Conservation (phyloP, 179 eudicot species). For the Silene coronaria region DNA sequence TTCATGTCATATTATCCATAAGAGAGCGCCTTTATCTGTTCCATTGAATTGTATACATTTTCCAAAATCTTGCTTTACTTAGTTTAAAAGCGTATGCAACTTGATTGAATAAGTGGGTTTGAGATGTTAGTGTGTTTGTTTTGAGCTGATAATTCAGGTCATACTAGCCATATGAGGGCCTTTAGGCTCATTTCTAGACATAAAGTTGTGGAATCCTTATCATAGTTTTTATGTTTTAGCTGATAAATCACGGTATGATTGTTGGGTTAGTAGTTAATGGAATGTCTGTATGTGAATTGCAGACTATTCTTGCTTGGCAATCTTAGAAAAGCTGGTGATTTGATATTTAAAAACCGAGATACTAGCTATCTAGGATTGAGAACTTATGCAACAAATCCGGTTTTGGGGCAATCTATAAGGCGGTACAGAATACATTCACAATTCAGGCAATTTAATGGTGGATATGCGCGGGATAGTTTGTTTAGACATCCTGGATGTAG, state of each 20-base stretch:
- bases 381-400: conserved; percentile 18
- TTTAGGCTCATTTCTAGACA: background rate
- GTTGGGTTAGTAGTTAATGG: conserved; percentile 8
- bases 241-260: background rate
- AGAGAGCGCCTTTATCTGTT: background rate
- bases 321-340: conserved; percentile 28
- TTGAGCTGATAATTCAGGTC: background rate
- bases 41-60: no score
- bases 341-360: conserved; percentile 19
- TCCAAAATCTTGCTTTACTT: no score
- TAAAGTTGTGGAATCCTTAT: background rate
- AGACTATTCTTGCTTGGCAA: conserved; percentile 37
- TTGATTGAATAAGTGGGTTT: background rate
- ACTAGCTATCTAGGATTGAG: conserved; percentile 24
- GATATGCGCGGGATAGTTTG: conserved; percentile 16
- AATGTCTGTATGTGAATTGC: conserved; percentile 19
- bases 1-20: no score
- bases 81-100: no score
- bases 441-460: conserved; percentile 22
- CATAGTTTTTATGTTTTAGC: background rate
- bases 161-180: background rate
- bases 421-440: conserved; percentile 28
- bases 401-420: conserved; percentile 20
- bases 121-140: background rate
- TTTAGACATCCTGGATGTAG: conserved; percentile 20